A percentile compares a stretch with the other conserved stretches of the same genome.
Evolutionary conservation across 805 yeast species (phyloP).

Genomic region (Maudiozyma bulderi): DNA sequence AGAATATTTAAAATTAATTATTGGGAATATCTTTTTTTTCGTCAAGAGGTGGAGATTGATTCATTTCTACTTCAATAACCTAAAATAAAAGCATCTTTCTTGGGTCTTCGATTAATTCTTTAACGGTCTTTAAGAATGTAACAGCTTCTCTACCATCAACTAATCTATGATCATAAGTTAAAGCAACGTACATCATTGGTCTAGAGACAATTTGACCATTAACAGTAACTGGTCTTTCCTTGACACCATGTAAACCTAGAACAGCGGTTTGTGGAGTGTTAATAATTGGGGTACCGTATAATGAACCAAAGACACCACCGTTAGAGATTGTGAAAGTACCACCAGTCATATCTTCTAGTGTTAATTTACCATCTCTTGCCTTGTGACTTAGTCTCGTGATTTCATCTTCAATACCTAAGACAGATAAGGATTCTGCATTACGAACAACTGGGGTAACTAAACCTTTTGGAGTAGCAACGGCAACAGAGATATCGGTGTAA

Average conservation of each 20-base stretch:
- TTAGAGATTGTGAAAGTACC: conserved; percentile 98
- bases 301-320: conserved; percentile 98
- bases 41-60: background rate
- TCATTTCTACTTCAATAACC: background rate
- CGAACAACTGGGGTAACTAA: conserved; percentile 96
- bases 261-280: conserved; percentile 98
- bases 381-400: conserved; percentile 72
- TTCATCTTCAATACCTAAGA: conserved; percentile 83
- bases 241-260: conserved; percentile 92
- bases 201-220: conserved; percentile 92
- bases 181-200: conserved; percentile 99
- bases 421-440: conserved; percentile 85
- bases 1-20: no score
- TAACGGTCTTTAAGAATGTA: conserved; percentile 87
- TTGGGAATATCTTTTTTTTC: no score
- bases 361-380: conserved; percentile 94
- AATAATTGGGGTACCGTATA: conserved; percentile 96
- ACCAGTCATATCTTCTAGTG: conserved; percentile 97
- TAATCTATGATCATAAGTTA: conserved; percentile 96
- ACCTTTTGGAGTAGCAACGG: conserved; percentile 99
- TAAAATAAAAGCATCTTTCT: conserved; percentile 80
- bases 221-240: conserved; percentile 94
- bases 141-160: conserved; percentile 99
- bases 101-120: conserved; percentile 97
- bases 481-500: conserved; percentile 89